A percentile compares a stretch with the other conserved stretches of the same genome.
These are phyloP conservation scores for Diospyros kaki DNA, from an alignment of 148 eudicot genomes.

Conservation along the genomic window DNA sequence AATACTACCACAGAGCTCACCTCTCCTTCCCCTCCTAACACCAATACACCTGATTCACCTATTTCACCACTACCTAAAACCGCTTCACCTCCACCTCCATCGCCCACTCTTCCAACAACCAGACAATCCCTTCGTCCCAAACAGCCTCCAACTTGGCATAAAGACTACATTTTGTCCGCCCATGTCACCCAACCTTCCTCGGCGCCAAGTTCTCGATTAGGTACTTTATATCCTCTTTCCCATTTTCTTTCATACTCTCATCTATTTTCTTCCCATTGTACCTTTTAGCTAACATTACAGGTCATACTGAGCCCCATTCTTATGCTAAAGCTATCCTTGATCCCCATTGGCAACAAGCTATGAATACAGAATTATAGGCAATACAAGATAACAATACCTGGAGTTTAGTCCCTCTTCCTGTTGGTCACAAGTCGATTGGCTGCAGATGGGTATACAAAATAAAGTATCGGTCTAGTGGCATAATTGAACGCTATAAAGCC, in stretches of 20 bases:
- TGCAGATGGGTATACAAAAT: background rate
- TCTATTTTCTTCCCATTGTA: background rate
- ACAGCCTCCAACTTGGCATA: background rate
- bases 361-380: background rate
- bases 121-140: background rate
- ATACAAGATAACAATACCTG: background rate
- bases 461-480: background rate
- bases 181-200: background rate
- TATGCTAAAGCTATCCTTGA: background rate
- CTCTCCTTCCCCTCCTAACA: too few species aligned
- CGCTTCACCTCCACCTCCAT: background rate
- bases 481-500: background rate
- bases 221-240: background rate
- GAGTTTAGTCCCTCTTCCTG: background rate
- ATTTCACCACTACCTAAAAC: background rate
- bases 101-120: too few species aligned
- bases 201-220: background rate
- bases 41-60: too few species aligned
- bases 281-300: background rate
- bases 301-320: background rate
- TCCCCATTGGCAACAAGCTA: background rate
- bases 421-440: background rate
- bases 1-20: too few species aligned
- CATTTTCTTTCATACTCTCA: background rate
- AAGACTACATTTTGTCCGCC: background rate